A percentile compares a stretch with the other conserved stretches of the same genome.
phyloP scores from a whole-genome alignment of 108 stramenopile genomes.

The Cyclostephanos tholiformis region DNA sequence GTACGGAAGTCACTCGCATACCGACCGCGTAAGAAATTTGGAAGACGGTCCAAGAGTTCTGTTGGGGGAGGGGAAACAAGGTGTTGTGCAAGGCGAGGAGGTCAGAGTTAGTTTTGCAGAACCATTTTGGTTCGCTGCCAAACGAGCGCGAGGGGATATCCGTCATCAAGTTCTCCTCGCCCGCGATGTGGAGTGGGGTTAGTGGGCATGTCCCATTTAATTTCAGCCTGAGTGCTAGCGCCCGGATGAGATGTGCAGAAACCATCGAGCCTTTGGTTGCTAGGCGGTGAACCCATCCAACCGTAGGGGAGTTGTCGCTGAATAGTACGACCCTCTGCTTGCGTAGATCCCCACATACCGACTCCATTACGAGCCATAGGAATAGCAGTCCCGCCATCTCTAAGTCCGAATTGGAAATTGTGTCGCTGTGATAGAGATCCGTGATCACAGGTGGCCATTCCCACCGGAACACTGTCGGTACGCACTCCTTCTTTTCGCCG shows the following conservation, averaged over 20 bases:
- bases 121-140: conserved; percentile 11
- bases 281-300: conserved; percentile 10
- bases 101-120: conserved; percentile 4
- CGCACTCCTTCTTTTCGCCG: too few relatives aligned
- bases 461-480: too few relatives aligned
- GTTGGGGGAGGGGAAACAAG: conserved; percentile 10
- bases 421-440: too few relatives aligned
- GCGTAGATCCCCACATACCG: too few relatives aligned
- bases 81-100: conserved; percentile 3
- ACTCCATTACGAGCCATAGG: too few relatives aligned
- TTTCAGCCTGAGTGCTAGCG: background rate
- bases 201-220: background rate
- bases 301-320: too few relatives aligned
- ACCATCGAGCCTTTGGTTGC: conserved; percentile 1
- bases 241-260: background rate
- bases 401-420: too few relatives aligned
- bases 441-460: too few relatives aligned
- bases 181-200: conserved; percentile 18
- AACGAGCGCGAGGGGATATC: conserved; percentile 27
- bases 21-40: too few relatives aligned
- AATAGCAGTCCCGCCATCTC: too few relatives aligned
- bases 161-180: background rate
- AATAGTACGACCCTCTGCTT: background rate
- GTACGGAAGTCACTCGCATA: conserved; percentile 26
- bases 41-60: conserved; percentile 18